Conservation (phyloP, 1,284 basidiomycete genomes). For the Veloboletus limbatus region DNA sequence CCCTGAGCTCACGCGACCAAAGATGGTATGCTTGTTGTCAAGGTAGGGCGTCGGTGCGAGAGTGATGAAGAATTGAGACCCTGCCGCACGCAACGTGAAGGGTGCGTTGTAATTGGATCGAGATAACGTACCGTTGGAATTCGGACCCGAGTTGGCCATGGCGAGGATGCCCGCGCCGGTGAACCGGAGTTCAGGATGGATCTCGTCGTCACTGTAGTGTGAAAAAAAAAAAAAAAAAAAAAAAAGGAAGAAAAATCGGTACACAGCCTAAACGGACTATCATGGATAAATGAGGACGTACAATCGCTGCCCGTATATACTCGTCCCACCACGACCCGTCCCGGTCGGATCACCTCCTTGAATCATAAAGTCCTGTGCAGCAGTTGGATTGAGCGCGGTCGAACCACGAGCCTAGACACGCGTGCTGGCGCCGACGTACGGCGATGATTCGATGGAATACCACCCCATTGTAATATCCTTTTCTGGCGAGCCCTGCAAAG, state of each 20-base stretch:
- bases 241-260: no score
- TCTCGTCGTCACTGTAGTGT: constrained; percentile 79
- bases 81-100: constrained; percentile 38
- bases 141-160: constrained; percentile 95
- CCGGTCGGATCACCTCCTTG: constrained; percentile 93
- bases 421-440: no score
- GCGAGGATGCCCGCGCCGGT: constrained; percentile 95
- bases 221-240: no score
- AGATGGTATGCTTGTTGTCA: constrained; percentile 93
- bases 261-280: no score
- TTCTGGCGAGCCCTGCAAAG: constrained; percentile 82
- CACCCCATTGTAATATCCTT: constrained; percentile 83
- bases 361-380: constrained; percentile 86
- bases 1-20: constrained; percentile 82
- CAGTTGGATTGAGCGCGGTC: neutral
- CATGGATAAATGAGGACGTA: constrained; percentile 37
- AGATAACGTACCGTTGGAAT: constrained; percentile 74
- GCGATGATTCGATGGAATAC: constrained; percentile 88
- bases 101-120: no score
- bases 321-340: constrained; percentile 91
- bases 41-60: constrained; percentile 88
- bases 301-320: constrained; percentile 92
- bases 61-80: constrained; percentile 94
- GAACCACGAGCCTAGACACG: neutral
- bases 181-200: constrained; percentile 85